Conservation (phyloP, 352 stramenopile genomes). For the Phytophthora rubi region DNA sequence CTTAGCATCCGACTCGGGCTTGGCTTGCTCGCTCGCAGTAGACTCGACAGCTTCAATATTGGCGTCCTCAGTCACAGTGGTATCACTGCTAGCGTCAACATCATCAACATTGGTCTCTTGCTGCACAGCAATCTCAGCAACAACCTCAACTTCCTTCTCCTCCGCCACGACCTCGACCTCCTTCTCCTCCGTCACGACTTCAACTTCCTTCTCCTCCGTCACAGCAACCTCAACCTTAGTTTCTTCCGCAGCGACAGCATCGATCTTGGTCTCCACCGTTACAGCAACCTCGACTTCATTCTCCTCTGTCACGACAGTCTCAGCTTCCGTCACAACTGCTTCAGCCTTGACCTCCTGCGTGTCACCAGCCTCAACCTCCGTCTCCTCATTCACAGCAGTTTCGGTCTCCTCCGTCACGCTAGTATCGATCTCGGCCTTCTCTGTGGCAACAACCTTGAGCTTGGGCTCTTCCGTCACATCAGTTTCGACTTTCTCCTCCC, state of each 20-base stretch:
- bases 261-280: constrained; percentile 3
- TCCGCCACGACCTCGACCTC: background rate
- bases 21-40: background rate
- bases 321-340: background rate
- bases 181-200: no score
- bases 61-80: background rate
- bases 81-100: background rate
- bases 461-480: background rate
- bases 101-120: background rate
- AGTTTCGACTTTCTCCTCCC: no score
- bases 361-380: background rate
- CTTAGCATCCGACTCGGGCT: background rate
- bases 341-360: background rate
- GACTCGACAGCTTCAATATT: background rate
- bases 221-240: no score
- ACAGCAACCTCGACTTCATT: background rate
- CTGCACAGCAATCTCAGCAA: background rate
- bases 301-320: constrained; percentile 1
- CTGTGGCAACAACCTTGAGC: no score
- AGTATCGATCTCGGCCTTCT: background rate
- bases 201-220: background rate
- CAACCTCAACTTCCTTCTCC: constrained; percentile 2
- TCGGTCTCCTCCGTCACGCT: background rate
- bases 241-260: background rate
- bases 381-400: background rate